Percentiles rank a stretch among this genome's conserved stretches.
These are phyloP conservation scores for Warburgia ugandensis DNA, from an alignment of 164 flowering plant species.

Conservation along the genomic window DNA sequence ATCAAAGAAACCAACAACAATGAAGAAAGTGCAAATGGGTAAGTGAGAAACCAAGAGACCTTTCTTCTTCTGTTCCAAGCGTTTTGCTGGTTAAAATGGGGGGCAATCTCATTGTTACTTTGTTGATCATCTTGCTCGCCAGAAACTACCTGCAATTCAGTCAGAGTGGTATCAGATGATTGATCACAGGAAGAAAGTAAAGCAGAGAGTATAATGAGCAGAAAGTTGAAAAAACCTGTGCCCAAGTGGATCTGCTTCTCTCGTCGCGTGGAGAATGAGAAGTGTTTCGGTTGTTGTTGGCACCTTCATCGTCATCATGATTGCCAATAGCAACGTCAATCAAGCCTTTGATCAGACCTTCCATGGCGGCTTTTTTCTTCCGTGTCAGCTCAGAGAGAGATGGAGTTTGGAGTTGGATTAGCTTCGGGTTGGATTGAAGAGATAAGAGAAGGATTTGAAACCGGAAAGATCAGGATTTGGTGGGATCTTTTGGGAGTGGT, in stretches of 20 bases:
- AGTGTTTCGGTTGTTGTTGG: constrained; percentile 12
- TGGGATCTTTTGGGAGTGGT: too few species aligned
- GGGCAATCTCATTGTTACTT: constrained; percentile 6
- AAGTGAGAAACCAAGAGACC: constrained; percentile 25
- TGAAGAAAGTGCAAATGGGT: not conserved
- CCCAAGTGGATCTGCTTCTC: constrained; percentile 82
- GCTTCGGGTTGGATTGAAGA: too few species aligned
- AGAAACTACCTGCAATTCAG: constrained; percentile 46
- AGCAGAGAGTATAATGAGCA: not conserved
- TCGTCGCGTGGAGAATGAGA: constrained; percentile 36
- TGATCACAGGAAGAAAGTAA: not conserved
- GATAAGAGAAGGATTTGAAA: too few species aligned
- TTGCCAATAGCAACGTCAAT: constrained; percentile 53
- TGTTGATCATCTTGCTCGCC: constrained; percentile 42
- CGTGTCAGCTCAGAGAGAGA: too few species aligned
- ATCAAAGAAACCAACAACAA: not conserved
- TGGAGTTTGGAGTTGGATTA: too few species aligned
- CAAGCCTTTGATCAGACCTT: constrained; percentile 76
- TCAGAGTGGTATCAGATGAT: not conserved
- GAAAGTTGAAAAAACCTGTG: constrained; percentile 34
- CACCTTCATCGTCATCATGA: constrained; percentile 8
- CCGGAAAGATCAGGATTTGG: too few species aligned
- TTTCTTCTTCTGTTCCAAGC: constrained; percentile 26
- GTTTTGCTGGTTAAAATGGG: constrained; percentile 3
- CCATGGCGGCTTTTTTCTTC: too few species aligned